Evolutionary conservation across 257 asterid genomes (phyloP), one percentile per base, ranked within the genome.

Genomic region (Ocimum tenuiflorum): DNA sequence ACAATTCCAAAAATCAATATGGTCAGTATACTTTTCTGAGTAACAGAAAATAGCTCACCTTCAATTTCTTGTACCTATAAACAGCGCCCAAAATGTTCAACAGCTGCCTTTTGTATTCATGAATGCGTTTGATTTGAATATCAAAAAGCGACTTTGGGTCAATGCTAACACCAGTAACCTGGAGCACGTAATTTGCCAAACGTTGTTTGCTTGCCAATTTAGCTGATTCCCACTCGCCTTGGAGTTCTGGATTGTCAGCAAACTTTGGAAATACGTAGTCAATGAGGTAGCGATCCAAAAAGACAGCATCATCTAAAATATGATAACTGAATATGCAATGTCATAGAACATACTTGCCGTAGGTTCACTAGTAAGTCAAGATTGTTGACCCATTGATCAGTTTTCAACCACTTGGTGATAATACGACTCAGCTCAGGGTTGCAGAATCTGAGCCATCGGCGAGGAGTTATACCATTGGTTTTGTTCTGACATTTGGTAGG

Each of bases 391-490:
- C 99, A 94, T 62, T 90, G 69, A 67, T 94, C 97, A 33, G 97
- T 94, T 79, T 94, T 86, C 46, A 94, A 73, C 99, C 99, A 94
- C 80, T 90, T 94, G 85, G 95, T 90, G 80, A 94, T 88, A 73
- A 88, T 90, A n/a, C 74, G 62, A 82, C 97, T 90, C 47, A 94
- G 96, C 82, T 86, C 92, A 3, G 96, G 99, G 71, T 85, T 94
- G 84, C 99, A 94, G 67, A 90, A 94, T 58, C 66, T 81, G 67
- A 94, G 89, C 99, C 99, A 94, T 31, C 99, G 88, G 8, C 99
- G 97, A 29, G 99, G 99, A 72, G 99, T 94, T 72, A 94, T 90
- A 54, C 99, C 97, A 62, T 94, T 94, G 74, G 99, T 94, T 79
- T 94, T 90, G 86, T 94, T 94, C 65, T 94, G 99, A 79, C 90